Percentiles rank a stretch among this genome's conserved stretches.
Evolutionary conservation across 148 eudicot species (phyloP).

Genomic region (Spergularia bocconei): DNA sequence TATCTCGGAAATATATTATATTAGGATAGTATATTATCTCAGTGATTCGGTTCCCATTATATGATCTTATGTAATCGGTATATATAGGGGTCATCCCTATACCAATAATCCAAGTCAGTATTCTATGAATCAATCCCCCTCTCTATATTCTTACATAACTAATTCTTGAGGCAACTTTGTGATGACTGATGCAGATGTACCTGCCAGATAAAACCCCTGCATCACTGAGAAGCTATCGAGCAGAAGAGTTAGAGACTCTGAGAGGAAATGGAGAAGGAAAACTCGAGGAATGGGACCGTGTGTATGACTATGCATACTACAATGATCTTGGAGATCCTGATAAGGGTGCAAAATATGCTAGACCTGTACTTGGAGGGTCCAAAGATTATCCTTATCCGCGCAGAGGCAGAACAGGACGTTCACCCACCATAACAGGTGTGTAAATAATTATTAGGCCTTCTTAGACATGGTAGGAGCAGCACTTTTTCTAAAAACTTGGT

Average conservation of each 20-base stretch:
- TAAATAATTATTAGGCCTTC: too few relatives aligned
- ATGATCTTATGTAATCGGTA: too few relatives aligned
- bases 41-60: too few relatives aligned
- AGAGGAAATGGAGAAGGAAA: constrained; percentile 70
- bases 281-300: constrained; percentile 85
- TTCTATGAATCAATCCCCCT: too few relatives aligned
- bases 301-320: constrained; percentile 77
- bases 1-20: too few relatives aligned
- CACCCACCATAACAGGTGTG: constrained; percentile 63
- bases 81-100: too few relatives aligned
- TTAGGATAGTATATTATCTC: too few relatives aligned
- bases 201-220: constrained; percentile 66
- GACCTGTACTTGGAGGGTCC: constrained; percentile 78
- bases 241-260: constrained; percentile 59
- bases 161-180: too few relatives aligned
- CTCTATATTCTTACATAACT: too few relatives aligned
- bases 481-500: too few relatives aligned
- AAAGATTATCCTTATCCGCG: constrained; percentile 73
- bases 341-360: constrained; percentile 37
- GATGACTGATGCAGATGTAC: constrained; percentile 54
- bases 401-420: constrained; percentile 69
- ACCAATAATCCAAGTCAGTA: too few relatives aligned
- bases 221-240: constrained; percentile 43
- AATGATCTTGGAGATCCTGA: constrained; percentile 80
- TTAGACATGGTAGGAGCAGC: too few relatives aligned